phyloP scores from a whole-genome alignment of 345 rosid genomes.

The Eucalyptus pauciflora region DNA sequence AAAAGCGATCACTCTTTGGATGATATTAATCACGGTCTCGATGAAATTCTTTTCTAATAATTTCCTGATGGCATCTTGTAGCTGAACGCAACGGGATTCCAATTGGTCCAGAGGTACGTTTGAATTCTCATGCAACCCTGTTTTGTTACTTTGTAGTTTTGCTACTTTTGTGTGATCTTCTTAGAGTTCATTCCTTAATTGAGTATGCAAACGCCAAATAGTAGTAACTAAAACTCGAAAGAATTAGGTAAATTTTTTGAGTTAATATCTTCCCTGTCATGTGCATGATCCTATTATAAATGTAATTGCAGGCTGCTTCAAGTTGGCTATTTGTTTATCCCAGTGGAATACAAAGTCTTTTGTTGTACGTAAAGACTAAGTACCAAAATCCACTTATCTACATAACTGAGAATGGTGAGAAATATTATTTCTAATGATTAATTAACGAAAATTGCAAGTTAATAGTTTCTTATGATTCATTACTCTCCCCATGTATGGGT shows the following conservation, averaged over 20 bases:
- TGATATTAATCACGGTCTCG: background rate
- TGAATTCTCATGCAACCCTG: background rate
- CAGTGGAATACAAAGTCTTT: background rate
- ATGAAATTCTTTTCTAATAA: background rate
- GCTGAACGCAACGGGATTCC: slow-evolving; percentile 4
- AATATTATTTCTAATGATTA: background rate
- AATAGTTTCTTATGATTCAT: background rate
- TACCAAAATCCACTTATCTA: slow-evolving; percentile 33
- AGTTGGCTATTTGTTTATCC: slow-evolving; percentile 5
- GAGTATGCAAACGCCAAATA: background rate
- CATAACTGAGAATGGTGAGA: slow-evolving; percentile 42
- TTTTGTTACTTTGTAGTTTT: background rate
- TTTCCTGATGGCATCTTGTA: background rate
- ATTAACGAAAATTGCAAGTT: background rate
- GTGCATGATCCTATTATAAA: slow-evolving; percentile 11
- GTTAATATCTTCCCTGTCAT: background rate
- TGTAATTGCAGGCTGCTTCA: slow-evolving; percentile 12
- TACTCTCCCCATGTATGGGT: background rate
- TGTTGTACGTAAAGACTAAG: slow-evolving; percentile 18
- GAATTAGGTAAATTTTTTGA: background rate
- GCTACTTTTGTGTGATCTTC: background rate
- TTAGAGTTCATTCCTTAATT: background rate
- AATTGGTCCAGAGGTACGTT: background rate
- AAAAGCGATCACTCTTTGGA: background rate
- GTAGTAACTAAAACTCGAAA: background rate